Evolutionary conservation across 2,329 filamentous ascomycete genomes (phyloP).

Genomic region (Saccharata proteae): DNA sequence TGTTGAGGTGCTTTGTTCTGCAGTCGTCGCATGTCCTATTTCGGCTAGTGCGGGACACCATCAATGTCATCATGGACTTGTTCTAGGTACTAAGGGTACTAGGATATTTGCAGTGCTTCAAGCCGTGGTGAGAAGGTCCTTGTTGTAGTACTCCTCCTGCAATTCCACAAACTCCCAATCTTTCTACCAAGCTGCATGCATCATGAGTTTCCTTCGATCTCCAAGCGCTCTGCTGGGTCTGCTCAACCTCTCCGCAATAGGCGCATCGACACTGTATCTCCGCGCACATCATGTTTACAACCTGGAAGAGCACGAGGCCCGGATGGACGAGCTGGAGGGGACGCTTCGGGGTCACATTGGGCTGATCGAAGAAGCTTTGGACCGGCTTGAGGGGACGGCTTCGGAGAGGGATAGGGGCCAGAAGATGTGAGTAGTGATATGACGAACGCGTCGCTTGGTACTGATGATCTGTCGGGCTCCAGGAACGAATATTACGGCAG

Average conservation of each 20-base stretch:
- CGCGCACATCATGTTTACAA: slow-evolving; percentile 29
- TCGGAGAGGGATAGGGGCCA: slow-evolving; percentile 22
- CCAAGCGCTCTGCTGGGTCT: slow-evolving; percentile 4
- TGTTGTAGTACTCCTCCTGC: too few relatives aligned
- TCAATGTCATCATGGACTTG: slow-evolving; percentile 11
- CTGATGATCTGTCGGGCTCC: background rate
- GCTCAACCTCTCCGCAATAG: slow-evolving; percentile 14
- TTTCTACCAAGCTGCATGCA: too few relatives aligned
- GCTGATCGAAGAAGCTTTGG: slow-evolving; percentile 34
- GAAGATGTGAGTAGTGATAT: slow-evolving; percentile 24
- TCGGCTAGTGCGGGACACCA: too few relatives aligned
- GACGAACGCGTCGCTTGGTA: background rate
- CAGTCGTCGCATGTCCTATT: too few relatives aligned
- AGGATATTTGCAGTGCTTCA: too few relatives aligned
- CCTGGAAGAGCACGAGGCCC: slow-evolving; percentile 36
- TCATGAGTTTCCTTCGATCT: slow-evolving; percentile 8
- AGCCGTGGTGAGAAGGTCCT: too few relatives aligned
- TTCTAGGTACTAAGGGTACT: too few relatives aligned
- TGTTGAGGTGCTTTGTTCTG: too few relatives aligned
- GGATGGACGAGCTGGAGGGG: slow-evolving; percentile 36
- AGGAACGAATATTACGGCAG: slow-evolving; percentile 2
- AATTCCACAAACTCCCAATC: too few relatives aligned
- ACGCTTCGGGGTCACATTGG: slow-evolving; percentile 36
- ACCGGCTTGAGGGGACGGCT: slow-evolving; percentile 31
- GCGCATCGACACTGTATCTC: slow-evolving; percentile 14